Evolutionary conservation across 352 stramenopile genomes (phyloP).

Genomic region (Phytophthora citrophthora): DNA sequence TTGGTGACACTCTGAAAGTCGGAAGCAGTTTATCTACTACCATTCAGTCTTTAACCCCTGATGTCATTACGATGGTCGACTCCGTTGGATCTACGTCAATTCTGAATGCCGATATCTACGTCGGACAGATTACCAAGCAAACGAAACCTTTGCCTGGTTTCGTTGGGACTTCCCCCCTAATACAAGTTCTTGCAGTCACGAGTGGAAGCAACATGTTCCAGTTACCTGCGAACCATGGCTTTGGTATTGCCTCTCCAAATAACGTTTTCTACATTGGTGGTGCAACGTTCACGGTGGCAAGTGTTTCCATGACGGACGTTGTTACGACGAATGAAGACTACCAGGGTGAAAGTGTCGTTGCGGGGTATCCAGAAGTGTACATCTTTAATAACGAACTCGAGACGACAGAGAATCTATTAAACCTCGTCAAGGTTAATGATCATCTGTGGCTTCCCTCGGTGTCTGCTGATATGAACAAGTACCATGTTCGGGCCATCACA

Average conservation of each 20-base stretch:
- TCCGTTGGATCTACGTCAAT: slow-evolving; percentile 14
- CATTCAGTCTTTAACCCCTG: slow-evolving; percentile 51
- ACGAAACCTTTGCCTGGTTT: slow-evolving; percentile 54
- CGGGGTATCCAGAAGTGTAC: slow-evolving; percentile 40
- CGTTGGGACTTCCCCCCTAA: slow-evolving; percentile 58
- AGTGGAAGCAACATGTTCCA: slow-evolving; percentile 39
- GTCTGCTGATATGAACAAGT: slow-evolving; percentile 57
- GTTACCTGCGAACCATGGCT: slow-evolving; percentile 52
- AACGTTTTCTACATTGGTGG: slow-evolving; percentile 50
- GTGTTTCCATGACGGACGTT: slow-evolving; percentile 27
- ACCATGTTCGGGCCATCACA: slow-evolving; percentile 36
- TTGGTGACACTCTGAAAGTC: slow-evolving; percentile 64
- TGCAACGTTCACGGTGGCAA: slow-evolving; percentile 43
- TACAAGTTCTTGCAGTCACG: slow-evolving; percentile 54
- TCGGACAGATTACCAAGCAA: slow-evolving; percentile 62
- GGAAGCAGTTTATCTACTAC: slow-evolving; percentile 26
- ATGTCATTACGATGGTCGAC: slow-evolving; percentile 52
- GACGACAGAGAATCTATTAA: slow-evolving; percentile 62
- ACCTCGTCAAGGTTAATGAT: slow-evolving; percentile 41
- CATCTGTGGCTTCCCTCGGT: slow-evolving; percentile 60
- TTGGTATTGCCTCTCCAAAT: background rate
- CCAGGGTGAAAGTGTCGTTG: slow-evolving; percentile 36
- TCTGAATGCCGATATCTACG: slow-evolving; percentile 31
- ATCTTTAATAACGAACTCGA: slow-evolving; percentile 71
- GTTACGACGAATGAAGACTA: slow-evolving; percentile 53